Percentiles rank a stretch among this genome's conserved stretches.
phyloP scores from a whole-genome alignment of 2,329 filamentous ascomycete species.

The Aspergillus felis region DNA sequence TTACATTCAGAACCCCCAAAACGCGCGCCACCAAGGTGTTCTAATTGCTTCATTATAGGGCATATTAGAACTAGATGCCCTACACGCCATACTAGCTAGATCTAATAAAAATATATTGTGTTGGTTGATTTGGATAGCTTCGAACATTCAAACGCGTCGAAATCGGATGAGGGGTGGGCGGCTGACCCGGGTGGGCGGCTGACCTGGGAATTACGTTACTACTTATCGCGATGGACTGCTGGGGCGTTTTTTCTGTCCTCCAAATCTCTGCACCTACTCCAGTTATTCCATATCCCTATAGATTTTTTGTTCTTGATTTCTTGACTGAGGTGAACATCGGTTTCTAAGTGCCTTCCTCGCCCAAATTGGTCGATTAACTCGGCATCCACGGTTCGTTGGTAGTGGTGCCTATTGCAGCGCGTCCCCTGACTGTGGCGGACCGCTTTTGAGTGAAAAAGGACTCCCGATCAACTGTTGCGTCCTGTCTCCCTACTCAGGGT shows the following conservation, averaged over 20 bases:
- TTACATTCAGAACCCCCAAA: too few species aligned
- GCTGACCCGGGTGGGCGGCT: too few species aligned
- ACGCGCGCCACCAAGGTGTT: too few species aligned
- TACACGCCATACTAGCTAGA: too few species aligned
- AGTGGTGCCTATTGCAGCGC: slow-evolving; percentile 1
- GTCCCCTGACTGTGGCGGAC: slow-evolving; percentile 15
- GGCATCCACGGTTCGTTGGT: slow-evolving; percentile 1
- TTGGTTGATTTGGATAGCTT: too few species aligned
- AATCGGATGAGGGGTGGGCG: too few species aligned
- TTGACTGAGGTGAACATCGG: not conserved
- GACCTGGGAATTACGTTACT: too few species aligned
- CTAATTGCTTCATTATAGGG: too few species aligned
- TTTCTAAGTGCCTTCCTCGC: not conserved
- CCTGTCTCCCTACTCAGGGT: not conserved
- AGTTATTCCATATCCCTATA: not conserved
- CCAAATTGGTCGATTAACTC: not conserved
- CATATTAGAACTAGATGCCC: too few species aligned
- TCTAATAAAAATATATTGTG: too few species aligned
- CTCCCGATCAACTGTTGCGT: slow-evolving; percentile 2
- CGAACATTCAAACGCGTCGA: too few species aligned
- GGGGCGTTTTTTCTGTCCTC: not conserved
- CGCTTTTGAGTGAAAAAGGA: slow-evolving; percentile 2
- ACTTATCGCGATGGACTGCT: not conserved
- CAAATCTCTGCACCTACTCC: not conserved
- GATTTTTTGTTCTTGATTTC: not conserved